Base-by-base conservation (phyloP, 1,284 basidiomycete species). In the Irpex sp. region DNA sequence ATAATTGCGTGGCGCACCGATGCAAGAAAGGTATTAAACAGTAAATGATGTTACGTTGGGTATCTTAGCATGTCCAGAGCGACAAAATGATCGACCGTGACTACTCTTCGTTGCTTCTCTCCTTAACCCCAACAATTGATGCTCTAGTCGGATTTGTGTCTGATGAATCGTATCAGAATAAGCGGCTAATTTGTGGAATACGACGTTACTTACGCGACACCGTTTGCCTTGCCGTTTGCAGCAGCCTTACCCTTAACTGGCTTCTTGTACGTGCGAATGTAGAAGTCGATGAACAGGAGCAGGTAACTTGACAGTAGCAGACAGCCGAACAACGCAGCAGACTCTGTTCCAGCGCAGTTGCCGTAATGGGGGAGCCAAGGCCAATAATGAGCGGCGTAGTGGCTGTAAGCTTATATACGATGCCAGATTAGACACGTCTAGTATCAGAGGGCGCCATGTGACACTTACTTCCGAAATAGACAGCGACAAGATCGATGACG, bases 391-490 rank as follows among this genome's bases (percentile, higher is more conserved):
- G 81, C 77, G 15, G 87, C 86, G 72, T 92, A 93, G 78, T 94
- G 94, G 62, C 88, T 87, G 77, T 95, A 97, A 43, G 92, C 94
- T 94, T 9, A 63, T 43, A 39, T 61, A 50, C 61, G 49, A 67
- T 54, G n/a, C 54, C 62, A 71, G 57, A 70, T 67, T 57, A 26
- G 26, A 26, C 66, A 63, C 56, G 58, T 39, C 36, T 17, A 31
- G 35, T 33, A 31, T 26, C 37, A 59, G 36, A n/a, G 5, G 13
- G 37, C 13, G 57, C 43, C 59, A 21, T 36, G 57, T 13, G 8
- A 4, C 1, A 88, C 94, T 69, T 73, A 94, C 95, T 95, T 72
- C 93, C 95, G 71, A 95, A 97, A 83, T 96, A 98, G 68, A 95
- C 93, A 67, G 92, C 79, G 75, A 85, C 85, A 46, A 98, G 79